Percentiles rank a stretch among this genome's conserved stretches.
phyloP scores from a whole-genome alignment of 768 basidiomycete genomes.

The Dioszegia hungarica region DNA sequence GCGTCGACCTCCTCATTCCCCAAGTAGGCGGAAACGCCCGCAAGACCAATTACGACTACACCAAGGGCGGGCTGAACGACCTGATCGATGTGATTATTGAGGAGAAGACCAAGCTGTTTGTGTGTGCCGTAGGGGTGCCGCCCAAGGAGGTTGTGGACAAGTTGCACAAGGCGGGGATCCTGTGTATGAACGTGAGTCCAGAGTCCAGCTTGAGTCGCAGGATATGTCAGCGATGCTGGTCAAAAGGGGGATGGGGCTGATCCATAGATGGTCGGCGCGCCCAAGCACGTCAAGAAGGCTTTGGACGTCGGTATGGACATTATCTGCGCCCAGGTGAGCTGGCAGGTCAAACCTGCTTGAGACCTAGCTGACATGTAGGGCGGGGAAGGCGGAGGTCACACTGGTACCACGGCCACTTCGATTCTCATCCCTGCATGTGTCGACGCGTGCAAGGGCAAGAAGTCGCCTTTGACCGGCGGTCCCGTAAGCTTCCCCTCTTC shows the following conservation, averaged over 20 bases:
- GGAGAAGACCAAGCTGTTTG: constrained; percentile 80
- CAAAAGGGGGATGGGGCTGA: too few species aligned
- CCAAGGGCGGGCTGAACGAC: constrained; percentile 74
- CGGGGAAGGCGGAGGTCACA: constrained; percentile 88
- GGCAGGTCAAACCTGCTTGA: neutral
- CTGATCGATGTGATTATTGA: constrained; percentile 88
- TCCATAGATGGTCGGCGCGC: constrained; percentile 77
- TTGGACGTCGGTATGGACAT: constrained; percentile 79
- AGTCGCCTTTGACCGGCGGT: constrained; percentile 71
- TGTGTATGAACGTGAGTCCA: constrained; percentile 74
- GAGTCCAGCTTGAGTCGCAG: neutral
- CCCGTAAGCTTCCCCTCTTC: constrained; percentile 50
- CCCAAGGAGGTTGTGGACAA: constrained; percentile 72
- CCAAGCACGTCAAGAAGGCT: constrained; percentile 57
- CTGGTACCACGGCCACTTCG: constrained; percentile 74
- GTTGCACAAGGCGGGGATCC: constrained; percentile 77
- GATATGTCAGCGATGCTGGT: neutral
- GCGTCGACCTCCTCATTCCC: constrained; percentile 84
- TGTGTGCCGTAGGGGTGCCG: constrained; percentile 77
- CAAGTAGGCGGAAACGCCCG: constrained; percentile 79
- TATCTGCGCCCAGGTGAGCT: constrained; percentile 67
- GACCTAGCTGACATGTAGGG: constrained; percentile 54
- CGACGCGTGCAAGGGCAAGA: constrained; percentile 70
- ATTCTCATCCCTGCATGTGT: constrained; percentile 89
- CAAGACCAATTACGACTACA: constrained; percentile 84